Percentiles rank a stretch among this genome's conserved stretches.
Evolutionary conservation across 768 basidiomycete species (phyloP).

Genomic region (Tricholoma bakamatsutake): DNA sequence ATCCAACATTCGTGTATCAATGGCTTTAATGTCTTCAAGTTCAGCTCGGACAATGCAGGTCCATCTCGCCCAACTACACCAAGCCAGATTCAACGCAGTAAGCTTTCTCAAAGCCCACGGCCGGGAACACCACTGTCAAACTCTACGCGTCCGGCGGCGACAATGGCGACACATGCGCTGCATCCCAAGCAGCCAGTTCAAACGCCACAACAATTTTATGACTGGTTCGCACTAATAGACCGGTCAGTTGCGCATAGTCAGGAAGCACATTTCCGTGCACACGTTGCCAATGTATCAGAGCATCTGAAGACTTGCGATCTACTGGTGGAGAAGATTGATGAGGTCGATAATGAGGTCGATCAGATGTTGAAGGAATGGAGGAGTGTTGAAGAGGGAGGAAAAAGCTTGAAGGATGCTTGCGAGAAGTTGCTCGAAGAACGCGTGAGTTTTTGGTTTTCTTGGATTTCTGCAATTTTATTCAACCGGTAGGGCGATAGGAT

Average conservation of each 20-base stretch:
- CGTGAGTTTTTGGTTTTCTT: constrained; percentile 37
- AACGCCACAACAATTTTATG: constrained; percentile 94
- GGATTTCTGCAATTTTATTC: neutral
- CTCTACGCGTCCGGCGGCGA: constrained; percentile 7
- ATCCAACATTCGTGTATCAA: neutral
- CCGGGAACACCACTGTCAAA: constrained; percentile 34
- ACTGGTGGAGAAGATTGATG: constrained; percentile 65
- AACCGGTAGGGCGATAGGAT: constrained; percentile 43
- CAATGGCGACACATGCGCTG: constrained; percentile 39
- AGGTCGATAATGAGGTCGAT: constrained; percentile 67
- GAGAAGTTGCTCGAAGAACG: constrained; percentile 87
- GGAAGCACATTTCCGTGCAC: constrained; percentile 85
- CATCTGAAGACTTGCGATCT: constrained; percentile 76
- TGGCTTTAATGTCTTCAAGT: constrained; percentile 19
- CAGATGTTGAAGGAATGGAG: constrained; percentile 82
- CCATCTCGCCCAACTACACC: constrained; percentile 35
- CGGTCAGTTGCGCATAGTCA: constrained; percentile 89
- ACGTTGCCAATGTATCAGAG: constrained; percentile 69
- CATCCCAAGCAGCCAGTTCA: constrained; percentile 76
- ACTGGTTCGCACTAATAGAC: constrained; percentile 91
- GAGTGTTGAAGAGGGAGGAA: constrained; percentile 90
- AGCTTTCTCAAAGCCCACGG: constrained; percentile 23
- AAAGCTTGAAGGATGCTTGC: constrained; percentile 85
- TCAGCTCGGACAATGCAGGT: constrained; percentile 21
- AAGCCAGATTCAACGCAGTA: constrained; percentile 28